Conservation (phyloP, 805 yeast species). For the Groenewaldozyma tartarivorans region DNA sequence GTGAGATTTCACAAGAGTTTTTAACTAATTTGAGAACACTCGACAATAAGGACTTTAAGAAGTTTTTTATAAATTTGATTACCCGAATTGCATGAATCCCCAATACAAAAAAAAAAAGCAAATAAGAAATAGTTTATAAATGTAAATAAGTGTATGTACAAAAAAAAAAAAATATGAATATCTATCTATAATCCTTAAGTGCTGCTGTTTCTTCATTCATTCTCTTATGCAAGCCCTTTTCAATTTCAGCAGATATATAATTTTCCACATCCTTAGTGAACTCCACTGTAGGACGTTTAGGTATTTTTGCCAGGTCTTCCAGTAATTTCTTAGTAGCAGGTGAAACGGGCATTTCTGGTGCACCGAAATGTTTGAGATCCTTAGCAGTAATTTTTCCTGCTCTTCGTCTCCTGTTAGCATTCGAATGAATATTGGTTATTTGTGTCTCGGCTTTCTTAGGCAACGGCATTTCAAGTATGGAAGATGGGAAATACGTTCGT, state of each 20-base stretch:
- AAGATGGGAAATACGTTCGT: constrained; percentile 65
- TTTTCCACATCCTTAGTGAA: constrained; percentile 47
- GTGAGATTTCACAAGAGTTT: constrained; percentile 50
- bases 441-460: constrained; percentile 59
- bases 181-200: constrained; percentile 11
- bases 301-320: constrained; percentile 21
- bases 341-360: constrained; percentile 77
- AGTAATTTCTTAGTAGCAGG: constrained; percentile 37
- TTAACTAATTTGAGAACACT: constrained; percentile 45
- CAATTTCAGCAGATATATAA: constrained; percentile 36
- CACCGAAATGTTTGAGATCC: constrained; percentile 42
- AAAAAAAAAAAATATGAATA: neutral
- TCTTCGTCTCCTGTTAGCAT: constrained; percentile 41
- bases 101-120: neutral
- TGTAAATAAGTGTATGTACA: neutral
- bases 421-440: constrained; percentile 69
- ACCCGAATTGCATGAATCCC: constrained; percentile 14
- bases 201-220: constrained; percentile 15
- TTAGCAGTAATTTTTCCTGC: constrained; percentile 47
- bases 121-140: neutral
- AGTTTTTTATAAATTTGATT: constrained; percentile 48
- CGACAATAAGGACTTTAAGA: constrained; percentile 58
- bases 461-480: constrained; percentile 55
- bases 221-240: constrained; percentile 20
- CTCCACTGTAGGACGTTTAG: constrained; percentile 25